Evolutionary conservation across 1,139 yeast species (phyloP).

Genomic region (Suhomyces coccinellae): DNA sequence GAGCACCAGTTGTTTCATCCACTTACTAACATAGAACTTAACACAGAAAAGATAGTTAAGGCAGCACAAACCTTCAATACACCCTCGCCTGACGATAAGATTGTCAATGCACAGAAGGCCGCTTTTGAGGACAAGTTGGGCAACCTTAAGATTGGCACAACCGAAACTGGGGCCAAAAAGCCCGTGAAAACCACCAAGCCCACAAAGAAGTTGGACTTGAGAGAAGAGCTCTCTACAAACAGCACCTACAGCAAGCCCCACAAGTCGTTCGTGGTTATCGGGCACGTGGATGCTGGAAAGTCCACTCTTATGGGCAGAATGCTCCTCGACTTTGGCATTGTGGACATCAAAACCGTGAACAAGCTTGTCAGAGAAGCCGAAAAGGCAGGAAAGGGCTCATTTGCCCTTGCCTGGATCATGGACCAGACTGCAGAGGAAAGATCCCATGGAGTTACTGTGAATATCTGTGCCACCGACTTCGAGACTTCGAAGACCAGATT

Average conservation of each 20-base stretch:
- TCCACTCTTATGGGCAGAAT: constrained; percentile 92
- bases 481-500: constrained; percentile 66
- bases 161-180: constrained; percentile 15
- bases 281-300: constrained; percentile 98
- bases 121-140: constrained; percentile 47
- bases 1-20: constrained; percentile 28
- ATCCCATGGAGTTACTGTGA: constrained; percentile 88
- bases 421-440: constrained; percentile 95
- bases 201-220: constrained; percentile 39
- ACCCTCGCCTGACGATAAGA: constrained; percentile 85
- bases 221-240: constrained; percentile 36
- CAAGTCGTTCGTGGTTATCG: constrained; percentile 80
- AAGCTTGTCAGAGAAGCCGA: constrained; percentile 81
- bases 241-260: constrained; percentile 55
- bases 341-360: constrained; percentile 74
- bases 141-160: constrained; percentile 25
- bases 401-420: constrained; percentile 96
- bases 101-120: constrained; percentile 58
- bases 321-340: constrained; percentile 76
- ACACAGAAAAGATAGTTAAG: constrained; percentile 43
- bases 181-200: constrained; percentile 39
- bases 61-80: constrained; percentile 57
- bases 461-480: constrained; percentile 81
- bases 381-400: constrained; percentile 83
- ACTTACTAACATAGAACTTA: constrained; percentile 50